A percentile compares a stretch with the other conserved stretches of the same genome.
Evolutionary conservation across 108 stramenopile genomes (phyloP).

Genomic region (Nannochloropsis gaditana): DNA sequence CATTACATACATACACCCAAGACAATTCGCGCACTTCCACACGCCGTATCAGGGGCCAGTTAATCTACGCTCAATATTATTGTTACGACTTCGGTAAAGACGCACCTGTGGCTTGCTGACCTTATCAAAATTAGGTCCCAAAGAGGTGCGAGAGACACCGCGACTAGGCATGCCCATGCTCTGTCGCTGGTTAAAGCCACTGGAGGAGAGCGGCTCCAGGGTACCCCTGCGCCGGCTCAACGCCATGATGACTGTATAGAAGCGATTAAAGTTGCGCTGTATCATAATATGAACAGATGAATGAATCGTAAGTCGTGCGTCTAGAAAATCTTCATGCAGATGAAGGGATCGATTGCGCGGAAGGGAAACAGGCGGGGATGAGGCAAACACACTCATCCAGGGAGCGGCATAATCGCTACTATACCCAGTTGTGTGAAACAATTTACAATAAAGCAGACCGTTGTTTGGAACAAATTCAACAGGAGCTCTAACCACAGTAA

Average conservation of each 20-base stretch:
- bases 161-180: constrained; percentile 19
- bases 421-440: no score
- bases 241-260: neutral
- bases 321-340: neutral
- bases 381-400: neutral
- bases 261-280: no score
- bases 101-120: neutral
- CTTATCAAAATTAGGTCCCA: constrained; percentile 20
- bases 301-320: no score
- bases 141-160: constrained; percentile 16
- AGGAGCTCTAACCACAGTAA: no score
- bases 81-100: neutral
- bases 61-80: no score
- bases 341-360: constrained; percentile 19
- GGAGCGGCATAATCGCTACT: neutral
- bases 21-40: no score
- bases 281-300: no score
- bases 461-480: no score
- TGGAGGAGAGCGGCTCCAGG: constrained; percentile 19
- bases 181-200: constrained; percentile 12
- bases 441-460: no score
- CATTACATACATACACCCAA: no score
- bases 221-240: constrained; percentile 16
- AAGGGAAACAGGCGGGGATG: neutral
- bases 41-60: no score